phyloP scores from a whole-genome alignment of 495 filamentous ascomycete genomes.

The Penicillium antarcticum region DNA sequence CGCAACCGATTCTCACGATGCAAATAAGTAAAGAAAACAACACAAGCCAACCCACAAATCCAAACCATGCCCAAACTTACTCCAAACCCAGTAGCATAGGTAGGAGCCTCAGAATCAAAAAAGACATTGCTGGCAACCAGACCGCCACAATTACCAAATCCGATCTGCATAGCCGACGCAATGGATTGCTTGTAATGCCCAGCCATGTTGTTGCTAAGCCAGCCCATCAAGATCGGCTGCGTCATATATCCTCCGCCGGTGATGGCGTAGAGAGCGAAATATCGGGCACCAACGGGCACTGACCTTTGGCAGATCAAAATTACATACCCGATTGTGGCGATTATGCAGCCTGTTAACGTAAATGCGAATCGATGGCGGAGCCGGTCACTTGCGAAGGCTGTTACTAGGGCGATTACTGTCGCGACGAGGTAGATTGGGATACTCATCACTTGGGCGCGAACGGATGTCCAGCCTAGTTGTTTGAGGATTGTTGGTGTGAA shows the following conservation, averaged over 20 bases:
- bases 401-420: slow-evolving; percentile 40
- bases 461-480: slow-evolving; percentile 52
- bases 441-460: slow-evolving; percentile 50
- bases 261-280: slow-evolving; percentile 49
- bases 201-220: slow-evolving; percentile 53
- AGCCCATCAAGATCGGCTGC: slow-evolving; percentile 46
- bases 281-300: slow-evolving; percentile 38
- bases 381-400: slow-evolving; percentile 46
- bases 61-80: slow-evolving; percentile 47
- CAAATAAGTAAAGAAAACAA: slow-evolving; percentile 41
- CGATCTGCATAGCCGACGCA: slow-evolving; percentile 48
- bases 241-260: slow-evolving; percentile 45
- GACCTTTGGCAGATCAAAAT: slow-evolving; percentile 44
- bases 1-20: slow-evolving; percentile 52
- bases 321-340: slow-evolving; percentile 48
- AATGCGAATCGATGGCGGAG: slow-evolving; percentile 50
- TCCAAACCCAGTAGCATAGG: slow-evolving; percentile 48
- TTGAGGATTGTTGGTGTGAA: slow-evolving; percentile 56
- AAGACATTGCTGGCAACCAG: slow-evolving; percentile 55
- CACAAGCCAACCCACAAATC: slow-evolving; percentile 42
- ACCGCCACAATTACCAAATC: slow-evolving; percentile 51
- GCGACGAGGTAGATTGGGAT: slow-evolving; percentile 57
- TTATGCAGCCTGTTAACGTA: slow-evolving; percentile 40
- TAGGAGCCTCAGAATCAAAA: slow-evolving; percentile 43
- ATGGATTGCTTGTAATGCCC: slow-evolving; percentile 59